Conservation (phyloP, 192 early-diverging fungal species). For the Coemansia umbellata region DNA sequence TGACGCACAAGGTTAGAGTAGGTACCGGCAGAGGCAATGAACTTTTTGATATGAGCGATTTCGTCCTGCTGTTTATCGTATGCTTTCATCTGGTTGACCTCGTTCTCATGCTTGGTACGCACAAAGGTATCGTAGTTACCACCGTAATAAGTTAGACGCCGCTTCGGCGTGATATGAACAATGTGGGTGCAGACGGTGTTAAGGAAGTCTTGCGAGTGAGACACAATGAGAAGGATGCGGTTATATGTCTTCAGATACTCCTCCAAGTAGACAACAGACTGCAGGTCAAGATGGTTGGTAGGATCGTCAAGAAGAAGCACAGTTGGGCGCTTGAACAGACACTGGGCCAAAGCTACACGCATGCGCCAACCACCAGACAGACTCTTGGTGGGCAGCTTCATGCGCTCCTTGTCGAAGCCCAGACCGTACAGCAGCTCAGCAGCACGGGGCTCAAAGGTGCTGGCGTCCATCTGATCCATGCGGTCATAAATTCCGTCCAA, state of each 20-base stretch:
- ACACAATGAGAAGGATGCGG: conserved; percentile 83
- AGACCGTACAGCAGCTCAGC: conserved; percentile 88
- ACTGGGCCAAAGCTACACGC: conserved; percentile 94
- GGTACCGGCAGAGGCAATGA: conserved; percentile 98
- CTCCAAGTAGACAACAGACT: conserved; percentile 83
- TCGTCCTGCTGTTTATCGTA: conserved; percentile 99
- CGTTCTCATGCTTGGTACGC: conserved; percentile 91
- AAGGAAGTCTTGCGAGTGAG: conserved; percentile 95
- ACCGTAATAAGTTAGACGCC: conserved; percentile 88
- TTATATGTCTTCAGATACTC: conserved; percentile 76
- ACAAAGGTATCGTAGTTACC: conserved; percentile 98
- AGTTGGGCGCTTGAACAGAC: conserved; percentile 91
- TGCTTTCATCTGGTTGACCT: conserved; percentile 99
- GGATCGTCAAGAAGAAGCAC: conserved; percentile 92
- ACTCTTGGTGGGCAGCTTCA: conserved; percentile 92
- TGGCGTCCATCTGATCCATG: conserved; percentile 87
- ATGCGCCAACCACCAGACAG: conserved; percentile 99
- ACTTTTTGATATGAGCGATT: conserved; percentile 98
- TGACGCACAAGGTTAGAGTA: conserved; percentile 98
- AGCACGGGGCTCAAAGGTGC: conserved; percentile 93
- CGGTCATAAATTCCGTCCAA: conserved; percentile 96
- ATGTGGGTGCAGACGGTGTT: conserved; percentile 96
- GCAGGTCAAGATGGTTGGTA: conserved; percentile 88
- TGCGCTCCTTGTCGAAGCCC: conserved; percentile 83
- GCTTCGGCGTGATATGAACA: conserved; percentile 87